A percentile compares a stretch with the other conserved stretches of the same genome.
These are phyloP conservation scores for Zopfia rhizophila DNA, from an alignment of 2,329 filamentous ascomycete species.

Conservation along the genomic window DNA sequence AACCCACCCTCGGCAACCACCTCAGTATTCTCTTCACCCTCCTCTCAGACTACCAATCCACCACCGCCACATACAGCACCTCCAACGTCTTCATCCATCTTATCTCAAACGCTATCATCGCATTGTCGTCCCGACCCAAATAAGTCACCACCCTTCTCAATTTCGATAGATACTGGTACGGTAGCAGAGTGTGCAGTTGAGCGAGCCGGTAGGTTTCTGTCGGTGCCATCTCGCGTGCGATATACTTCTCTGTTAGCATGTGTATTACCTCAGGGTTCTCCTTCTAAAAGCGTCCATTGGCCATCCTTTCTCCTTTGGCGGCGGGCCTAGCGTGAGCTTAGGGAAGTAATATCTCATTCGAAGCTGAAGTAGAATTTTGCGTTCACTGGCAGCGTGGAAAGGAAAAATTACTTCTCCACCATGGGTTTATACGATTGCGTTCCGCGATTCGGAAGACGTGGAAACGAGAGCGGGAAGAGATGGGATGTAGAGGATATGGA, in stretches of 20 bases:
- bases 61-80: constrained; percentile 23
- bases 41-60: constrained; percentile 15
- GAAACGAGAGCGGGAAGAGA: constrained; percentile 22
- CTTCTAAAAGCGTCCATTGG: no score
- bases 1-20: constrained; percentile 1
- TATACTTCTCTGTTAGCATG: not conserved
- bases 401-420: constrained; percentile 17
- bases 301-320: not conserved
- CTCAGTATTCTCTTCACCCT: constrained; percentile 4
- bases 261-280: no score
- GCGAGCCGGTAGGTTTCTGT: constrained; percentile 21
- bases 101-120: constrained; percentile 10
- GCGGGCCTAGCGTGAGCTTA: constrained; percentile 24
- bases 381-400: constrained; percentile 1
- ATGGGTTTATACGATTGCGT: constrained; percentile 16
- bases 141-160: constrained; percentile 15
- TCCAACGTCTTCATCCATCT: constrained; percentile 13
- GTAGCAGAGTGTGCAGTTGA: constrained; percentile 2
- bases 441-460: constrained; percentile 14
- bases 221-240: constrained; percentile 2
- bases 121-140: constrained; percentile 11
- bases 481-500: constrained; percentile 20
- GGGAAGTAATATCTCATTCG: constrained; percentile 21
- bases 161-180: not conserved
- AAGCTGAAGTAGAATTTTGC: constrained; percentile 23